Conservation (phyloP, 345 rosid genomes). For the Dipteronia dyeriana region DNA sequence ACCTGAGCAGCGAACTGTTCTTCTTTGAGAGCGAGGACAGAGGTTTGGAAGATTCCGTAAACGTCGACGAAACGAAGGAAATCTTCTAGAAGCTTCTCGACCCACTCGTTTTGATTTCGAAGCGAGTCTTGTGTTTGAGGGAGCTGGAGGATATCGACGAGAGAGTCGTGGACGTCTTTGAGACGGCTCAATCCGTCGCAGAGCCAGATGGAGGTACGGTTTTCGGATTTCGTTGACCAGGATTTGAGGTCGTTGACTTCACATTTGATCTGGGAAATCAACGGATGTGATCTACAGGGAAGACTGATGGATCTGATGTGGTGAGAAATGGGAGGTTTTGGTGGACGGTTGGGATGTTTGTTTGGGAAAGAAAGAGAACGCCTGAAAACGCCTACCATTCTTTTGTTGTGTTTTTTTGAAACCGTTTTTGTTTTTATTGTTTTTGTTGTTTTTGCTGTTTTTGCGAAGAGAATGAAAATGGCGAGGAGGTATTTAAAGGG, state of each 20-base stretch:
- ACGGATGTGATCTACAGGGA: constrained; percentile 60
- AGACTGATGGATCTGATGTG: constrained; percentile 63
- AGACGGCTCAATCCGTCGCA: constrained; percentile 45
- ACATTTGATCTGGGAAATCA: constrained; percentile 46
- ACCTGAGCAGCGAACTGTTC: constrained; percentile 49
- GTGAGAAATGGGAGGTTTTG: constrained; percentile 43
- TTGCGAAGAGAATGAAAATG: not conserved
- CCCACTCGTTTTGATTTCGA: constrained; percentile 36
- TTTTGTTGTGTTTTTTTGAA: not conserved
- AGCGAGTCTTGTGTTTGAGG: constrained; percentile 56
- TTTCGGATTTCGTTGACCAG: constrained; percentile 28
- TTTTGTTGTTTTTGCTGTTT: not conserved
- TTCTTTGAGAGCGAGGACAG: constrained; percentile 43
- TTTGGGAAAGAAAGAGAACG: constrained; percentile 62
- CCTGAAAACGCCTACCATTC: constrained; percentile 49
- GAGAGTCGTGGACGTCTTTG: constrained; percentile 40
- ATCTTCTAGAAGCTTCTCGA: constrained; percentile 56
- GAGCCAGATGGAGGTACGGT: constrained; percentile 39
- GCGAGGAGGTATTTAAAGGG: constrained; percentile 6
- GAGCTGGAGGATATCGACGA: constrained; percentile 53
- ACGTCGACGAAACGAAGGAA: constrained; percentile 55
- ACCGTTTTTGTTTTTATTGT: not conserved
- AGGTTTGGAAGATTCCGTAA: constrained; percentile 55
- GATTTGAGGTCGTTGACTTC: constrained; percentile 34
- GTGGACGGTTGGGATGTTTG: constrained; percentile 39